Percentiles rank a stretch among this genome's conserved stretches.
Conservation (phyloP, 75 land plant species). For the Larix kaempferi region DNA sequence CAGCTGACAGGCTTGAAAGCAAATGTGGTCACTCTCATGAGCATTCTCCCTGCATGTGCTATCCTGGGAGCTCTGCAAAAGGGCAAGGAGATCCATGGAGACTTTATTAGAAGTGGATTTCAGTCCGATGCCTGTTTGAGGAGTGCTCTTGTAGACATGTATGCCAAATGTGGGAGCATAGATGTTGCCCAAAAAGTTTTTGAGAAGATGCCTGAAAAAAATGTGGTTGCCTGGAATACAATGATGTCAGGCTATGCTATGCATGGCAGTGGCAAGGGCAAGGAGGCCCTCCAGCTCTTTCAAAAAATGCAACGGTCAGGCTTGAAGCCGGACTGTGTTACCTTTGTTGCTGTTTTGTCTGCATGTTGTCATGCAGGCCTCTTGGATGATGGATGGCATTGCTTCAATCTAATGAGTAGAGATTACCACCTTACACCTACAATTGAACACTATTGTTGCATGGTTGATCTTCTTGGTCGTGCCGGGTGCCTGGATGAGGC, state of each 20-base stretch:
- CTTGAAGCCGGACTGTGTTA: not conserved
- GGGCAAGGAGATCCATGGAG: conserved; percentile 5
- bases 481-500: no score
- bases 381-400: not conserved
- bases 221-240: conserved; percentile 58
- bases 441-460: not conserved
- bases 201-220: conserved; percentile 22
- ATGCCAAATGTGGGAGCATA: conserved; percentile 20
- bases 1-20: conserved; percentile 19
- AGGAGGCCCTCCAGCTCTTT: conserved; percentile 44
- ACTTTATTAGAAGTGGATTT: not conserved
- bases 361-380: not conserved
- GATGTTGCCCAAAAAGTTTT: conserved; percentile 11
- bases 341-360: conserved; percentile 2
- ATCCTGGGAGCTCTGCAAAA: not conserved
- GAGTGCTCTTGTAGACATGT: conserved; percentile 13
- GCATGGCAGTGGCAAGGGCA: conserved; percentile 19
- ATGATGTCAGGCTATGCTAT: conserved; percentile 49
- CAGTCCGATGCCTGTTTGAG: not conserved
- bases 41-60: conserved; percentile 32
- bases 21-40: conserved; percentile 34
- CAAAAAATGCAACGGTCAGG: conserved; percentile 29
- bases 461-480: not conserved
- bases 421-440: not conserved
- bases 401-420: not conserved